Evolutionary conservation across 306 rosid species (phyloP), one percentile per base, ranked within the genome.

Genomic region (Coriaria nepalensis): DNA sequence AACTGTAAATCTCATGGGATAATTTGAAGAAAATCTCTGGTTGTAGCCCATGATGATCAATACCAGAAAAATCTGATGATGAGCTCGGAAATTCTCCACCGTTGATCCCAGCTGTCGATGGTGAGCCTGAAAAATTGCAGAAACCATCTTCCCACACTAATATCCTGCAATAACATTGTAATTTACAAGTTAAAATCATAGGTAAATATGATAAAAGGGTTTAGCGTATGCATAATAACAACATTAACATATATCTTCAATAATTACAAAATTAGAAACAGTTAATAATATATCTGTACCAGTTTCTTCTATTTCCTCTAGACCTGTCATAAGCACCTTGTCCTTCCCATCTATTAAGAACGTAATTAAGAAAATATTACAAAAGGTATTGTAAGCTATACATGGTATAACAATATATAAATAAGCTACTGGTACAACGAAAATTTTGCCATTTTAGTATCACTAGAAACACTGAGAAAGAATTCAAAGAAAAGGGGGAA

Each of bases 1-100:
- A 84, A 71, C 81, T 88, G 60, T 88, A 88, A 86, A 88, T 88
- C 95, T 88, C 97, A 68, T 88, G 97, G 20, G 97, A 88, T 95
- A 84, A 81, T 86, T 88, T 88, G 80, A 88, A 88, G 80, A 88
- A 88, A 47, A 84, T 86, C 63, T 88, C 97, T 0, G 95, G 95
- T 53, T 88, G 95, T 32, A 88, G 78, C 29, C 90, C 94, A 45
- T 45, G 55, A 63, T 63, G 80, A 69, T 78, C n/a, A 43, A 71
- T 74, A 10, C 86, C 79, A 33, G 79, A 72, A 43, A 69, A 68
- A 0, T 83, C 68, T 8, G 93, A 62, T 8, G 66, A 57, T 43
- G 14, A 10, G 13, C 15, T 12, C 12, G 80, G 62, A 59, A 75
- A 70, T 57, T 78, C 85, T 5, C 73, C 78, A 43, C 34, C 4